Conservation (phyloP, 2,329 filamentous ascomycete species). For the Blastomyces parvus region DNA sequence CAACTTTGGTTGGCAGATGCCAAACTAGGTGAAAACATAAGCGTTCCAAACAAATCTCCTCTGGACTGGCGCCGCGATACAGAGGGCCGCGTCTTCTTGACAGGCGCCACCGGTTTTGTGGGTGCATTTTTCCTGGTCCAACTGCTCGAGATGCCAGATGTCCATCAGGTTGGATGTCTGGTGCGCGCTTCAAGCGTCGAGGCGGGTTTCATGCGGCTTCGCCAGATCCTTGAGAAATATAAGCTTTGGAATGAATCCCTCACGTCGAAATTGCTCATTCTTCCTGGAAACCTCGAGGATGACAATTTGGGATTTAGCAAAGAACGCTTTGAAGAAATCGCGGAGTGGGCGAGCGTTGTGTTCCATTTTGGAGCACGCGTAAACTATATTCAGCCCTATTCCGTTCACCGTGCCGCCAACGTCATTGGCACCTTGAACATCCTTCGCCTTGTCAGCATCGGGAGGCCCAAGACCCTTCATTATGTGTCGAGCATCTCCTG, state of each 20-base stretch:
- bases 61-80: conserved; percentile 17
- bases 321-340: conserved; percentile 46
- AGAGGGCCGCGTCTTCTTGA: conserved; percentile 53
- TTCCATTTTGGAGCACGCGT: conserved; percentile 67
- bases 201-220: conserved; percentile 14
- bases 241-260: conserved; percentile 6
- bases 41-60: background rate
- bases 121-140: conserved; percentile 65
- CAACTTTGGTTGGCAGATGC: conserved; percentile 18
- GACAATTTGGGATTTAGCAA: conserved; percentile 48
- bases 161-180: conserved; percentile 56
- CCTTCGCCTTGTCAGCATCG: conserved; percentile 54
- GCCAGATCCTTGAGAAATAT: conserved; percentile 47
- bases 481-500: conserved; percentile 21
- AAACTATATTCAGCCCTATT: conserved; percentile 69
- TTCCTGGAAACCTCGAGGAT: conserved; percentile 55
- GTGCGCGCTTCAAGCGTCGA: conserved; percentile 53
- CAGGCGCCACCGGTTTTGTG: conserved; percentile 75
- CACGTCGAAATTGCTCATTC: conserved; percentile 12
- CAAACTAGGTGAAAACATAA: conserved; percentile 13
- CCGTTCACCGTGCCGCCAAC: conserved; percentile 57
- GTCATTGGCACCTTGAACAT: conserved; percentile 64
- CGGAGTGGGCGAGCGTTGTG: conserved; percentile 28
- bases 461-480: conserved; percentile 19
- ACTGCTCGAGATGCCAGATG: conserved; percentile 47